Evolutionary conservation across 169 alveolate species (phyloP).

Genomic region (Plasmodium coatneyi): DNA sequence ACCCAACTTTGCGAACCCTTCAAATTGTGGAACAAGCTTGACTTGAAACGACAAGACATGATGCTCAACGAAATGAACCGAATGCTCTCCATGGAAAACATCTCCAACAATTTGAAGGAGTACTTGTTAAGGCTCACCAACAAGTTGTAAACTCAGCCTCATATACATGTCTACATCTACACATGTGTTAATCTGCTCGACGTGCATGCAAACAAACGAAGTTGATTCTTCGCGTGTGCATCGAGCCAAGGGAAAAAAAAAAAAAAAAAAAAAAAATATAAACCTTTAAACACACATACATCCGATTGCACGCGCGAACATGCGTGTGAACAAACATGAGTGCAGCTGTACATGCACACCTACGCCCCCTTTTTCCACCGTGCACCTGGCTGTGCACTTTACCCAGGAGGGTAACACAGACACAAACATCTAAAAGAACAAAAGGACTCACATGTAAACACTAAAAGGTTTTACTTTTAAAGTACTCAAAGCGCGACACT

Average conservation of each 20-base stretch:
- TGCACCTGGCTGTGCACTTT: not conserved
- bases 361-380: not conserved
- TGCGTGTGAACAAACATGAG: not conserved
- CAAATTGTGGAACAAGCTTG: slow-evolving; percentile 81
- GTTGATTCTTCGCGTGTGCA: not conserved
- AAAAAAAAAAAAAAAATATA: no score
- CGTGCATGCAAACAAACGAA: not conserved
- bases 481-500: not conserved
- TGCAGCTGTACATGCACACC: not conserved
- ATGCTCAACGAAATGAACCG: slow-evolving; percentile 80
- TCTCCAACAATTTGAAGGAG: slow-evolving; percentile 83
- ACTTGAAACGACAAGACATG: slow-evolving; percentile 75
- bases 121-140: slow-evolving; percentile 76
- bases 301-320: not conserved
- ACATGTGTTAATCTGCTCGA: not conserved
- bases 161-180: not conserved
- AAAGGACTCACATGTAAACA: not conserved
- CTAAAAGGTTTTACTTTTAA: not conserved
- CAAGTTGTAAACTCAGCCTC: slow-evolving; percentile 3
- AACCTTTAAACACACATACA: not conserved
- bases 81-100: slow-evolving; percentile 70
- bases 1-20: slow-evolving; percentile 80
- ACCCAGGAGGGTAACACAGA: not conserved
- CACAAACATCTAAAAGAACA: not conserved
- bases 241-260: not conserved